Conservation (phyloP, 1,284 basidiomycete species). For the Heterobasidion irregulare region DNA sequence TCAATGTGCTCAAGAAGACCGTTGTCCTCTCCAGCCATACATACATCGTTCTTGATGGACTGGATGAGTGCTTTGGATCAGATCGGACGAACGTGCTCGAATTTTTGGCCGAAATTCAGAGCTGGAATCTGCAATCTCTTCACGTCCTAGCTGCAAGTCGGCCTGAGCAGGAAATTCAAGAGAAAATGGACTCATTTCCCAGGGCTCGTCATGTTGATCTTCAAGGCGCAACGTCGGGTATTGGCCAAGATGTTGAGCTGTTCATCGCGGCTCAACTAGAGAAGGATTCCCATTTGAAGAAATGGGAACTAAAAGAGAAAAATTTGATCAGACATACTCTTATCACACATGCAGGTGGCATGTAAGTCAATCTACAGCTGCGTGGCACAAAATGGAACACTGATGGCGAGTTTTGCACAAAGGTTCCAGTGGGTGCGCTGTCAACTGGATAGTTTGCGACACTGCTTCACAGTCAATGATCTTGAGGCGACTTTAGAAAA, state of each 20-base stretch:
- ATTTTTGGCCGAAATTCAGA: background rate
- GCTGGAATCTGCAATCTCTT: background rate
- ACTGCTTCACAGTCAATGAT: background rate
- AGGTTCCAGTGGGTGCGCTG: constrained; percentile 3
- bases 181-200: too few relatives aligned
- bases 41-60: background rate
- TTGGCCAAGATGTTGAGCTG: background rate
- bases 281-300: background rate
- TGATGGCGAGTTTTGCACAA: background rate
- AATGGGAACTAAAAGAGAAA: background rate
- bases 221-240: background rate
- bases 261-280: background rate
- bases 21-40: background rate
- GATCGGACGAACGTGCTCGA: background rate
- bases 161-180: background rate
- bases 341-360: background rate
- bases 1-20: background rate
- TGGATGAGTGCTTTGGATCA: background rate
- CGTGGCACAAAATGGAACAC: too few relatives aligned
- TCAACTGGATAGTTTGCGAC: background rate
- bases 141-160: background rate
- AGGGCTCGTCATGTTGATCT: background rate
- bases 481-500: background rate
- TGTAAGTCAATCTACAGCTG: too few relatives aligned
- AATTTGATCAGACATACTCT: background rate